Percentiles rank a stretch among this genome's conserved stretches.
Evolutionary conservation across 2,329 filamentous ascomycete genomes (phyloP).

Genomic region (Trichophyton schoenleinii): DNA sequence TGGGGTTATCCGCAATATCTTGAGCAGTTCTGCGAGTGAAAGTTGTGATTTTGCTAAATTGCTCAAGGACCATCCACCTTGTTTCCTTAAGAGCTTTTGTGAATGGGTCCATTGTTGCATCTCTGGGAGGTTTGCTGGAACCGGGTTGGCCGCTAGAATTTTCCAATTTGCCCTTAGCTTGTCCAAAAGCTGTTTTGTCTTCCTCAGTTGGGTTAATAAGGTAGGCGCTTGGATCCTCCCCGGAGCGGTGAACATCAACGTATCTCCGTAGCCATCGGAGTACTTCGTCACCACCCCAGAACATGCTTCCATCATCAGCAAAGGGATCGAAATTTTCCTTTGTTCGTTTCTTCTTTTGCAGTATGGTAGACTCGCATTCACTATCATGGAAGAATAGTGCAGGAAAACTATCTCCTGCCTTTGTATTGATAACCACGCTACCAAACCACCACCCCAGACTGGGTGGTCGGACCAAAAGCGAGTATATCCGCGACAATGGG

Average conservation of each 20-base stretch:
- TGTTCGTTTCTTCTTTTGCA: constrained; percentile 79
- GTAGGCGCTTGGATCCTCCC: constrained; percentile 80
- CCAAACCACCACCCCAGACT: constrained; percentile 98
- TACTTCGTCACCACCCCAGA: constrained; percentile 96
- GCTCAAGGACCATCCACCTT: constrained; percentile 91
- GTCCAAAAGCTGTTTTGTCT: constrained; percentile 68
- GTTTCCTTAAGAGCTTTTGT: constrained; percentile 90
- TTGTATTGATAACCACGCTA: constrained; percentile 82
- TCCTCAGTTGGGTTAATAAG: constrained; percentile 76
- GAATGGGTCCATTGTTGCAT: constrained; percentile 80
- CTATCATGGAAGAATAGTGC: constrained; percentile 95
- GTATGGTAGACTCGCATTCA: constrained; percentile 88
- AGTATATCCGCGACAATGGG: constrained; percentile 81
- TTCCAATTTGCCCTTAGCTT: constrained; percentile 29
- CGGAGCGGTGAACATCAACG: constrained; percentile 67
- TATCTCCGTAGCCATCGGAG: constrained; percentile 81
- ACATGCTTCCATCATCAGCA: constrained; percentile 64
- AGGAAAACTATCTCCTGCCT: constrained; percentile 83
- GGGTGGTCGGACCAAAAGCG: constrained; percentile 75
- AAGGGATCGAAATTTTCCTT: constrained; percentile 85
- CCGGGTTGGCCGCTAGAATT: constrained; percentile 12
- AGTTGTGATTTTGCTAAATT: constrained; percentile 92
- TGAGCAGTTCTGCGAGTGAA: constrained; percentile 88
- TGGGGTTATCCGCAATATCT: constrained; percentile 81
- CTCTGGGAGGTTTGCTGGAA: constrained; percentile 30